phyloP scores from a whole-genome alignment of 768 basidiomycete genomes.

The Pleurotus citrinopileatus region DNA sequence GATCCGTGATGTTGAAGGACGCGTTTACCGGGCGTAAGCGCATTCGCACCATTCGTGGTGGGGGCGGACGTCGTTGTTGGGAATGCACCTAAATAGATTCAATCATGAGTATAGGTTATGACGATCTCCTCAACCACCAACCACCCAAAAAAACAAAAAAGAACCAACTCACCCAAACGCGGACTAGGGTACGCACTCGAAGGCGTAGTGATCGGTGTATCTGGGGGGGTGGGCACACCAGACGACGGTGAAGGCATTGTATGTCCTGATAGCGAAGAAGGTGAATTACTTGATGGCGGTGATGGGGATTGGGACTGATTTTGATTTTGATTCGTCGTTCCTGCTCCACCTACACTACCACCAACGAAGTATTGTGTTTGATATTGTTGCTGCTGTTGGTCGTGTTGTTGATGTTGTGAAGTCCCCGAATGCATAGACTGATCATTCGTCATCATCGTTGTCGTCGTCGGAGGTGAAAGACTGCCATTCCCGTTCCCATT shows the following conservation, averaged over 20 bases:
- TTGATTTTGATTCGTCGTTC: too few relatives aligned
- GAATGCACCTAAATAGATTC: conserved; percentile 6
- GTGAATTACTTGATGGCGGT: conserved; percentile 17
- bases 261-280: conserved; percentile 3
- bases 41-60: too few relatives aligned
- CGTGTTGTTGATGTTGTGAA: too few relatives aligned
- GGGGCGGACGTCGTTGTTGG: too few relatives aligned
- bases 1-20: conserved; percentile 6
- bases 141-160: too few relatives aligned
- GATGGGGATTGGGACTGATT: conserved; percentile 17
- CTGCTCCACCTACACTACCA: too few relatives aligned
- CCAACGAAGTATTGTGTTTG: too few relatives aligned
- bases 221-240: conserved; percentile 41
- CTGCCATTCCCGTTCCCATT: not conserved
- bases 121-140: too few relatives aligned
- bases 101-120: too few relatives aligned
- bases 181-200: conserved; percentile 40
- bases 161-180: conserved; percentile 17
- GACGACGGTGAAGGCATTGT: conserved; percentile 32
- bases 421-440: too few relatives aligned
- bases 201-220: conserved; percentile 52
- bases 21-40: conserved; percentile 5
- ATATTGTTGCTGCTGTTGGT: too few relatives aligned
- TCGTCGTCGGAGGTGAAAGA: conserved; percentile 3
- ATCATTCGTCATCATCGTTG: too few relatives aligned